Evolutionary conservation across 768 basidiomycete genomes (phyloP).

Genomic region (Naganishia antarctica): DNA sequence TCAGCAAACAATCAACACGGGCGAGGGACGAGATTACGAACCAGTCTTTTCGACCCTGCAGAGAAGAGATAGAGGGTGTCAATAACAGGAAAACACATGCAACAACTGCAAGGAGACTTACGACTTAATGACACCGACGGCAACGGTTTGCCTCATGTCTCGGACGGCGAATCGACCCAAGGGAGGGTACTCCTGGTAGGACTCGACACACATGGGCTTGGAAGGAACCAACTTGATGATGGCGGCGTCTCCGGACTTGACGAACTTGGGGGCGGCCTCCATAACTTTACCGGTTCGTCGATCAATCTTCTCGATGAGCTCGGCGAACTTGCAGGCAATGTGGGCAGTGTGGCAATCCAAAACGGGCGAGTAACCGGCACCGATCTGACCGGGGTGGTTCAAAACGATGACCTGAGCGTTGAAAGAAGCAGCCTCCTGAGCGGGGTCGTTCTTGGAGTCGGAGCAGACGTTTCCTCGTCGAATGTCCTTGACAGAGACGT

Average conservation of each 20-base stretch:
- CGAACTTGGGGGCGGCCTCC: slow-evolving; percentile 84
- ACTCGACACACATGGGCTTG: slow-evolving; percentile 94
- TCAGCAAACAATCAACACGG: too few species aligned
- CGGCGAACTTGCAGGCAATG: slow-evolving; percentile 99
- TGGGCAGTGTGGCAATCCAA: slow-evolving; percentile 99
- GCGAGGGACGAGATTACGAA: too few species aligned
- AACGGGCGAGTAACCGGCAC: slow-evolving; percentile 96
- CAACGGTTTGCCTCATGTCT: slow-evolving; percentile 99
- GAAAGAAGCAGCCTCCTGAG: slow-evolving; percentile 96
- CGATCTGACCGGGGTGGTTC: slow-evolving; percentile 99
- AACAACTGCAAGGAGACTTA: too few species aligned
- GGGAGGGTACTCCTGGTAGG: slow-evolving; percentile 96
- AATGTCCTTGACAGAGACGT: slow-evolving; percentile 99
- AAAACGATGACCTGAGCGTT: slow-evolving; percentile 99
- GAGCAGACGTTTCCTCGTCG: slow-evolving; percentile 99
- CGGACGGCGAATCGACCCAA: slow-evolving; percentile 85
- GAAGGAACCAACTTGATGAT: slow-evolving; percentile 94
- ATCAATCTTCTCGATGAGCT: slow-evolving; percentile 99
- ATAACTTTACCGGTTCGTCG: slow-evolving; percentile 93
- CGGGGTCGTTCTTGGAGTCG: slow-evolving; percentile 99
- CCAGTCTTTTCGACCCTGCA: slow-evolving; percentile 66
- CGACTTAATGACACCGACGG: slow-evolving; percentile 96
- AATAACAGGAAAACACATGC: too few species aligned
- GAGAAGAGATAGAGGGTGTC: too few species aligned
- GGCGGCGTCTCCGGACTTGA: slow-evolving; percentile 99